Evolutionary conservation across 1,284 basidiomycete species (phyloP), one percentile per base, ranked within the genome.

Genomic region (Moniliella sp.): DNA sequence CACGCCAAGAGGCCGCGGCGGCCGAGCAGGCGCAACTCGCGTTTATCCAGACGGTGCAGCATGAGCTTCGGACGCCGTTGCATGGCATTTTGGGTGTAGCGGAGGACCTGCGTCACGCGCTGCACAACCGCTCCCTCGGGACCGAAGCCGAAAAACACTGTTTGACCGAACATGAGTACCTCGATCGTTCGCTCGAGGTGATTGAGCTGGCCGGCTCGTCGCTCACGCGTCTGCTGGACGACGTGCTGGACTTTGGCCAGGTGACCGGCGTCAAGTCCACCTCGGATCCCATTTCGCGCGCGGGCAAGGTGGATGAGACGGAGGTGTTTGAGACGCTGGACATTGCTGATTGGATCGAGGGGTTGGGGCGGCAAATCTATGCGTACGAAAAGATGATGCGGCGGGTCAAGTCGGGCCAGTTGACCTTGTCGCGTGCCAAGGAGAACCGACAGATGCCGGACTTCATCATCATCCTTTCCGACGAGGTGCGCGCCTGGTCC

Each of bases 171-270:
- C 3, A 7, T 7, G 11, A n/a, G 15, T 18, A 18, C 4, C n/a
- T 18, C 16, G 17, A 13, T 12, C 14, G 11, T 18, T 30, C n/a
- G 5, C 14, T n/a, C 5, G 10, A 15, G 5, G 10, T 15, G 16
- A 26, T 42, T 40, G 1, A 48, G 46, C 33, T 39, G 42, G 16
- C 32, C 48, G n/a, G 40, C 43, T 1, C 44, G 43, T 12, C 35
- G 37, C 32, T 47, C 46, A 30, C 36, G 49, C 31, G 39, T 37
- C 44, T 46, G 30, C 44, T 52, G 12, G 48, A 52, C 30, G 48
- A 50, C 15, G 32, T 52, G 27, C 40, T 52, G 30, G 44, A 45
- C 34, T 50, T 52, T 27, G 43, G 47, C 13, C 36, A 39, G 15
- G 28, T 50, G n/a, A 34, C 39, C 0, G 49, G 43, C 26, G 32